phyloP scores from a whole-genome alignment of 2,329 filamentous ascomycete genomes.

The Hortaea werneckii region DNA sequence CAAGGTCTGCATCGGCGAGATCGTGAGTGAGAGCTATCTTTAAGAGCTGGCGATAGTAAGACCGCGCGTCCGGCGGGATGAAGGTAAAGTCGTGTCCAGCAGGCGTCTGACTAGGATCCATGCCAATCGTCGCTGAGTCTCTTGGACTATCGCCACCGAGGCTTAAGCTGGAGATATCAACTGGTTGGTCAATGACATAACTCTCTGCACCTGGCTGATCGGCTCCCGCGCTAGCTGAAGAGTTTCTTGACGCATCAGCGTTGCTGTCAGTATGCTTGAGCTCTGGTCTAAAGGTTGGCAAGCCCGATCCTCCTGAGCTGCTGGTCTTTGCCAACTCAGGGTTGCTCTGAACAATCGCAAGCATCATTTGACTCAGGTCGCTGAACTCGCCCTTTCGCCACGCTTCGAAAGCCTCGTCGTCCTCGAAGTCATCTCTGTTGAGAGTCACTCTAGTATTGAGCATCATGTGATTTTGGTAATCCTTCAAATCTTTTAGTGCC shows the following conservation, averaged over 20 bases:
- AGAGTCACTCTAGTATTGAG: constrained; percentile 68
- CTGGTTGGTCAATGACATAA: constrained; percentile 55
- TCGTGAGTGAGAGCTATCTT: constrained; percentile 62
- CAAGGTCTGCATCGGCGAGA: constrained; percentile 43
- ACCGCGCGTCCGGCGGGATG: constrained; percentile 73
- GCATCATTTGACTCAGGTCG: constrained; percentile 85
- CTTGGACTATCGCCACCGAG: constrained; percentile 39
- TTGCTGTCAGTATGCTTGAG: background rate
- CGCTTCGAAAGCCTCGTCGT: constrained; percentile 74
- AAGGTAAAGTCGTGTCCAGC: constrained; percentile 57
- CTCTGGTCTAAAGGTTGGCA: constrained; percentile 14
- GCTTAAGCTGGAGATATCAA: constrained; percentile 57
- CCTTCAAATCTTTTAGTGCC: constrained; percentile 81
- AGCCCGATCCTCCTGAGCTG: constrained; percentile 32
- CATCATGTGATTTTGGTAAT: constrained; percentile 81
- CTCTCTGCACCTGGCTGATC: constrained; percentile 29
- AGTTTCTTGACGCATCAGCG: constrained; percentile 36
- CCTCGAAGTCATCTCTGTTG: constrained; percentile 75
- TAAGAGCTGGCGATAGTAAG: constrained; percentile 73
- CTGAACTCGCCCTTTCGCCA: constrained; percentile 89
- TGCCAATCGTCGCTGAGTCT: constrained; percentile 24
- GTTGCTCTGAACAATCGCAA: constrained; percentile 76
- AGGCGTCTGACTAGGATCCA: constrained; percentile 24
- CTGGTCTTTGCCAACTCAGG: constrained; percentile 75
- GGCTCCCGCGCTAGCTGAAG: constrained; percentile 30